Conservation (phyloP, 768 basidiomycete species). For the Lyophyllum semitale region DNA sequence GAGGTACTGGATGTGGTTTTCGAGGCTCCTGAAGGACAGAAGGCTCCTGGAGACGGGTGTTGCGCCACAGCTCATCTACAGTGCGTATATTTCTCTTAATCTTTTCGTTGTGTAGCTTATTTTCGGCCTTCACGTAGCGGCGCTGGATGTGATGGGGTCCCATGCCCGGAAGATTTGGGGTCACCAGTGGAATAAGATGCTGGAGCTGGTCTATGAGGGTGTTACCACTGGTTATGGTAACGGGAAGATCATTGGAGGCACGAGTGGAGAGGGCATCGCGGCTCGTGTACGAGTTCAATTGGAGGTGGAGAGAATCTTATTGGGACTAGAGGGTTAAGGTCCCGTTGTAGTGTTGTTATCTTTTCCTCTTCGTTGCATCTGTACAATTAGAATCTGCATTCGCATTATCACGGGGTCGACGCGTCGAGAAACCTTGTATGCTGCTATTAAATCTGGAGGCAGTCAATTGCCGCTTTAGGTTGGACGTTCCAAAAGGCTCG, state of each 20-base stretch:
- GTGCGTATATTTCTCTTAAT: conserved; percentile 39
- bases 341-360: too few species aligned
- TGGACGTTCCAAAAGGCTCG: too few species aligned
- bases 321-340: neutral
- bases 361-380: too few species aligned
- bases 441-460: neutral
- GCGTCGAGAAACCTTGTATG: neutral
- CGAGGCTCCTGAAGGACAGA: conserved; percentile 57
- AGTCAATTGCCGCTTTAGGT: neutral
- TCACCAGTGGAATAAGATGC: conserved; percentile 76
- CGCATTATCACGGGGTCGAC: neutral
- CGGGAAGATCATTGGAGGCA: conserved; percentile 57
- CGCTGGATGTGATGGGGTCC: conserved; percentile 68
- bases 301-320: conserved; percentile 60
- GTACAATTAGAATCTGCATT: neutral
- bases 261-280: conserved; percentile 60
- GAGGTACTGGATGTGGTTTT: conserved; percentile 73
- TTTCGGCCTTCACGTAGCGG: conserved; percentile 44
- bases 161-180: conserved; percentile 69
- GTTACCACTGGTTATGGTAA: conserved; percentile 54
- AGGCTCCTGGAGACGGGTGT: conserved; percentile 56
- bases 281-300: conserved; percentile 65
- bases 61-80: conserved; percentile 68
- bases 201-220: conserved; percentile 66
- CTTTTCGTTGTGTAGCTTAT: conserved; percentile 9